A percentile compares a stretch with the other conserved stretches of the same genome.
These are phyloP conservation scores for Trichosanthes truncata DNA, from an alignment of 306 rosid species.

Conservation along the genomic window DNA sequence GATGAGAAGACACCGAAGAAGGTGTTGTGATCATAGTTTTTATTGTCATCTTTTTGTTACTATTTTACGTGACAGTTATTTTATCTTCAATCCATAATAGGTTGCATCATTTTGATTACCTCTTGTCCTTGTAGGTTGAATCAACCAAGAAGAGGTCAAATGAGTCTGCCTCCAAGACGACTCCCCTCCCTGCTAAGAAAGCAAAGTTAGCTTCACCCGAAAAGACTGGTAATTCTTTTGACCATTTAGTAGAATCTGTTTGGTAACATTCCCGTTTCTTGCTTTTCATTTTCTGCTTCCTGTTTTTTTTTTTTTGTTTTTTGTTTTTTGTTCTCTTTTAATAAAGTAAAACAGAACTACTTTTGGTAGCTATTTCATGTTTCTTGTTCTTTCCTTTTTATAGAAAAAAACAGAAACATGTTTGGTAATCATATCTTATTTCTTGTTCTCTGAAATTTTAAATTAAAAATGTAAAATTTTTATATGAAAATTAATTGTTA, in stretches of 20 bases:
- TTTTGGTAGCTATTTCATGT: too few species aligned
- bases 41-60: neutral
- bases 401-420: too few species aligned
- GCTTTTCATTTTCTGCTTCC: too few species aligned
- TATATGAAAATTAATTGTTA: too few species aligned
- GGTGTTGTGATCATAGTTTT: slow-evolving; percentile 19
- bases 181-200: slow-evolving; percentile 65
- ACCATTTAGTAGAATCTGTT: neutral
- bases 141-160: slow-evolving; percentile 51
- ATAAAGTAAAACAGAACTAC: too few species aligned
- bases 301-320: too few species aligned
- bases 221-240: slow-evolving; percentile 47
- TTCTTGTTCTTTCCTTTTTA: too few species aligned
- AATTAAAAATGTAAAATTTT: too few species aligned
- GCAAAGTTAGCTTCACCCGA: slow-evolving; percentile 50
- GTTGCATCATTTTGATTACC: neutral
- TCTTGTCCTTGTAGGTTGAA: slow-evolving; percentile 17
- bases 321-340: too few species aligned
- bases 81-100: neutral
- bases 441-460: too few species aligned
- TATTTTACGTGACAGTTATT: neutral
- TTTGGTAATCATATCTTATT: too few species aligned
- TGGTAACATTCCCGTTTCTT: too few species aligned
- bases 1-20: slow-evolving; percentile 53
- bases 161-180: slow-evolving; percentile 41